A percentile compares a stretch with the other conserved stretches of the same genome.
Conservation (phyloP, 225 moss, liverwort and hornwort genomes). For the Pseudoscleropodium purum region DNA sequence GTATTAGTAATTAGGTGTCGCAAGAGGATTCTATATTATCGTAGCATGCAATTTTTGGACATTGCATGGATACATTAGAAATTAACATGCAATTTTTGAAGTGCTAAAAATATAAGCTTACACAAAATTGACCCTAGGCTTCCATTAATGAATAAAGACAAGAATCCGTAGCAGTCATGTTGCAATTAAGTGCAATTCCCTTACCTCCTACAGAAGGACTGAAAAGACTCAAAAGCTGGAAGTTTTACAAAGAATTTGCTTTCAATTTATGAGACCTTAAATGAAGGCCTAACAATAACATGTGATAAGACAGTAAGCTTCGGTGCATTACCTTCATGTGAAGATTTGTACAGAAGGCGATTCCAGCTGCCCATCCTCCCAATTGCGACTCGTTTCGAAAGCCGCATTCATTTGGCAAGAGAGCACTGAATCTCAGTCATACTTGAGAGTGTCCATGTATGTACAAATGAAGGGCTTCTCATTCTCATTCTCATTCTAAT, state of each 20-base stretch:
- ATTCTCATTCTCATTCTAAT: background rate
- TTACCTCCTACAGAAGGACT: background rate
- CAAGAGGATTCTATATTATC: background rate
- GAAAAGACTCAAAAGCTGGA: background rate
- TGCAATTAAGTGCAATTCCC: background rate
- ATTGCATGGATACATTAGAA: background rate
- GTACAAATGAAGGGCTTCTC: constrained; percentile 1
- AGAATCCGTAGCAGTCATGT: background rate
- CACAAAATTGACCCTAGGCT: background rate
- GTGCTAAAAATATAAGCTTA: rapidly evolving
- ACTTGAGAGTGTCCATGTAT: constrained; percentile 3
- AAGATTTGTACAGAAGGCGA: background rate
- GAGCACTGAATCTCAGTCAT: background rate
- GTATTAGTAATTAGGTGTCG: background rate
- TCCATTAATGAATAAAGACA: background rate
- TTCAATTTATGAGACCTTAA: background rate
- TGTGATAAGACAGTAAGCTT: background rate
- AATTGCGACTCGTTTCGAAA: background rate
- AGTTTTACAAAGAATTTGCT: background rate
- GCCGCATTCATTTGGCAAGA: background rate
- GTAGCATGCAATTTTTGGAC: background rate
- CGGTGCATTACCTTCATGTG: background rate
- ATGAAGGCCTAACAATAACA: background rate
- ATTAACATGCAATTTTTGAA: too few relatives aligned
- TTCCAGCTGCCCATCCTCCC: background rate